Percentiles rank a stretch among this genome's conserved stretches.
Evolutionary conservation across 352 stramenopile species (phyloP).

Genomic region (Phytopythium mirpurense): DNA sequence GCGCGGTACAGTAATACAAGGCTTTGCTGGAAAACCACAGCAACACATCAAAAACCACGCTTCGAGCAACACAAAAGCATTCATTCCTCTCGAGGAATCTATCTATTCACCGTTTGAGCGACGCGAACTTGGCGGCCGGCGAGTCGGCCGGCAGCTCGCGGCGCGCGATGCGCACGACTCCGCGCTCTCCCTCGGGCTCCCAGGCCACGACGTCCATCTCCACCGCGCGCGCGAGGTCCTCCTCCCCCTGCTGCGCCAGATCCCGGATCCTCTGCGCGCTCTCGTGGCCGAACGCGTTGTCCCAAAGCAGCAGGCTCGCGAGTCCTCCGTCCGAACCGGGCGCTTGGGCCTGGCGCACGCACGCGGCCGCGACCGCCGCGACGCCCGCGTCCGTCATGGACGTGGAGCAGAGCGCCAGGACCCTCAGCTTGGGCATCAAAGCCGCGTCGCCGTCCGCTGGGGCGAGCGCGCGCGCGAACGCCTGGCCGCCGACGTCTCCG

Average conservation of each 20-base stretch:
- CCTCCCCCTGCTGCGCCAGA: constrained; percentile 24
- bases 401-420: constrained; percentile 47
- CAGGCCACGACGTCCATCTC: constrained; percentile 56
- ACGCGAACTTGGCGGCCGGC: constrained; percentile 30
- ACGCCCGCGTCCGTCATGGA: constrained; percentile 55
- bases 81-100: too few relatives aligned
- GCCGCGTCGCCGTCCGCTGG: constrained; percentile 19
- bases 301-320: constrained; percentile 51
- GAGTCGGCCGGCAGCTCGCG: constrained; percentile 16
- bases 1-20: too few relatives aligned
- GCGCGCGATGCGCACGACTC: constrained; percentile 45
- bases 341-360: constrained; percentile 14
- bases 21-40: too few relatives aligned
- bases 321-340: constrained; percentile 21
- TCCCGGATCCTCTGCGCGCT: constrained; percentile 32
- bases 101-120: constrained; percentile 47
- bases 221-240: constrained; percentile 32
- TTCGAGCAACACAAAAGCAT: too few relatives aligned
- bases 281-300: constrained; percentile 53
- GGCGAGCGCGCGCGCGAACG: constrained; percentile 51
- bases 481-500: constrained; percentile 36
- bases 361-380: constrained; percentile 30
- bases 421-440: constrained; percentile 13
- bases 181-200: constrained; percentile 13
- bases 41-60: too few relatives aligned